Evolutionary conservation across 225 moss, liverwort and hornwort genomes (phyloP), one percentile per base, ranked within the genome.

Genomic region (Sphagnum contortum): DNA sequence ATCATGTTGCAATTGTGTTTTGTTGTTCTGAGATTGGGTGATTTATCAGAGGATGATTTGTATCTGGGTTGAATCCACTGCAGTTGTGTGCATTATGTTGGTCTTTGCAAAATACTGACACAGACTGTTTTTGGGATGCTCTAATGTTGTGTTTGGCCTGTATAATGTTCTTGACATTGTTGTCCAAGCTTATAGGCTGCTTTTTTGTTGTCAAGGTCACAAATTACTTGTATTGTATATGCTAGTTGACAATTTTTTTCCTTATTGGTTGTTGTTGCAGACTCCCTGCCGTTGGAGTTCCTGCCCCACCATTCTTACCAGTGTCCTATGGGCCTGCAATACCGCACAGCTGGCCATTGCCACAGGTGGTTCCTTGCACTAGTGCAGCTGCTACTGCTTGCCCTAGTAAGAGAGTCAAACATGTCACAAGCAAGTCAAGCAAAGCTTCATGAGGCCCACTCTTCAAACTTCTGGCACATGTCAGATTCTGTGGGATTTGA

Each of bases 221-320:
- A 8, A 29, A 29, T 29, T 29, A 29, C 29, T 29, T 29, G 29
- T 29, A 29, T 29, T 29, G 29, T 29, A 29, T 29, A 29, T 29
- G 29, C 29, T 29, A 29, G 29, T 29, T 29, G 29, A 29, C 29
- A 29, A 29, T 29, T 29, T 29, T 29, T 29, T 29, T 29, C 29
- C 29, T 29, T 29, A 11, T 48, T 49, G 7, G 57, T 5, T 4
- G 8, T 45, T 55, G 44, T 48, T 74, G 72, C 81, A 94, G 94
- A 95, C 95, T 95, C 95, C 95, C 95, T 95, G 95, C 95, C 92
- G 95, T 95, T 78, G 95, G 95, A 95, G 95, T 95, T 89, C 95
- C 92, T 86, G 79, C 85, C 84, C 69, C 87, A 70, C 84, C 86
- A 59, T 88, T 83, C 80, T 66, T 77, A 67, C 70, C 91, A 60